A percentile compares a stretch with the other conserved stretches of the same genome.
phyloP scores from a whole-genome alignment of 306 rosid species.

The Cucurbita ficifolia region DNA sequence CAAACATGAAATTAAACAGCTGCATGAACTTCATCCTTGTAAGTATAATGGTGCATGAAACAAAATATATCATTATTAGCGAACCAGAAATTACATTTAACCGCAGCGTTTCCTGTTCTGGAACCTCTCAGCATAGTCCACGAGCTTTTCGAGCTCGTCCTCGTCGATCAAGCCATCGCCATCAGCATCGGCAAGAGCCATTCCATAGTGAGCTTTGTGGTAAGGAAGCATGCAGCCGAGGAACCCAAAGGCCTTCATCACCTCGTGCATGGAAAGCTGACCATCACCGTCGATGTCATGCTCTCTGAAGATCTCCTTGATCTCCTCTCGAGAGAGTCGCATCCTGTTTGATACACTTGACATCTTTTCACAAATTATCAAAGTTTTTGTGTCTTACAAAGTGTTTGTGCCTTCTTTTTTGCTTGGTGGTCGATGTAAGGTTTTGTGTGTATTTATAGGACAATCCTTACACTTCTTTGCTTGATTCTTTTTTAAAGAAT shows the following conservation, averaged over 20 bases:
- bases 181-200: neutral
- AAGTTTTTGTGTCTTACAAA: neutral
- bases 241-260: neutral
- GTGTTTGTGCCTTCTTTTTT: neutral
- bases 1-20: too few relatives aligned
- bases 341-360: too few relatives aligned
- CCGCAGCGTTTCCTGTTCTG: neutral
- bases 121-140: slow-evolving; percentile 1
- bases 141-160: neutral
- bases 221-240: neutral
- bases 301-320: neutral
- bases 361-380: neutral
- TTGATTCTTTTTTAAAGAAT: neutral
- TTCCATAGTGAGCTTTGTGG: neutral
- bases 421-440: neutral
- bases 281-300: slow-evolving; percentile 2
- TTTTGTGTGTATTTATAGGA: neutral
- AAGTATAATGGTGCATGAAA: too few relatives aligned
- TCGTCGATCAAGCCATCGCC: neutral
- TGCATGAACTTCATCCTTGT: too few relatives aligned
- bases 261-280: neutral
- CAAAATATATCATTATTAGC: too few relatives aligned
- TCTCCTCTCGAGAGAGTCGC: neutral
- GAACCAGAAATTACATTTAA: too few relatives aligned
- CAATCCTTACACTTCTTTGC: neutral